Conservation (phyloP, 345 rosid genomes). For the Eucalyptus guilfoylei region DNA sequence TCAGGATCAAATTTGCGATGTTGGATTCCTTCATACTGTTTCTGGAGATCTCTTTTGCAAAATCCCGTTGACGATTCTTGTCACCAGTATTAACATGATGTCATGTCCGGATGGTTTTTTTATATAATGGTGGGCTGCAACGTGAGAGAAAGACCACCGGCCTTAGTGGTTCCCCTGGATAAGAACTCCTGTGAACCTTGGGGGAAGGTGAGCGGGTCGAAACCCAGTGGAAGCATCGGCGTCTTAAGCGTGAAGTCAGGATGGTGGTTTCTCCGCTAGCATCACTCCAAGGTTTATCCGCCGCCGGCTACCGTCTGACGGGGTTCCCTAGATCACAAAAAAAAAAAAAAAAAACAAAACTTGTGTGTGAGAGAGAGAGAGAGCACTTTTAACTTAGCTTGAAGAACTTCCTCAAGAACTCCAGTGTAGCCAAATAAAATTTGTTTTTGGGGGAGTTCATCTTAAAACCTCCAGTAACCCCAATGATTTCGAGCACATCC, state of each 20-base stretch:
- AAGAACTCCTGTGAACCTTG: no score
- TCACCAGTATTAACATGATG: neutral
- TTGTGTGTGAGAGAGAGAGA: neutral
- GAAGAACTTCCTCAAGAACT: neutral
- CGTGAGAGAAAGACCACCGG: neutral
- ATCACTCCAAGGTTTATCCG: no score
- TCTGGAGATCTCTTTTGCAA: neutral
- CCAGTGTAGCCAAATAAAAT: neutral
- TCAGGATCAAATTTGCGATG: neutral
- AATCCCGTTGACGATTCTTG: neutral
- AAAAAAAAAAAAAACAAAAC: no score
- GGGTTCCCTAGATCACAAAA: no score
- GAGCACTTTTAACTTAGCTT: neutral
- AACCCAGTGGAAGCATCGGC: no score
- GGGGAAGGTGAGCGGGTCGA: no score
- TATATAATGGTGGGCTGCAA: neutral
- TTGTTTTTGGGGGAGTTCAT: neutral
- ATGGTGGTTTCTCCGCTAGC: no score
- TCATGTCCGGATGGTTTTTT: neutral
- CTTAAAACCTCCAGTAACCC: neutral
- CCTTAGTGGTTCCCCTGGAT: no score
- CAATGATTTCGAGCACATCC: neutral
- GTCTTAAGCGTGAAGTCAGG: no score
- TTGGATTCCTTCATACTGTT: neutral
- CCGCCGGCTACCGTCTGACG: no score